Percentiles rank a stretch among this genome's conserved stretches.
phyloP scores from a whole-genome alignment of 2,329 filamentous ascomycete genomes.

The Ceratocystis colombiana region DNA sequence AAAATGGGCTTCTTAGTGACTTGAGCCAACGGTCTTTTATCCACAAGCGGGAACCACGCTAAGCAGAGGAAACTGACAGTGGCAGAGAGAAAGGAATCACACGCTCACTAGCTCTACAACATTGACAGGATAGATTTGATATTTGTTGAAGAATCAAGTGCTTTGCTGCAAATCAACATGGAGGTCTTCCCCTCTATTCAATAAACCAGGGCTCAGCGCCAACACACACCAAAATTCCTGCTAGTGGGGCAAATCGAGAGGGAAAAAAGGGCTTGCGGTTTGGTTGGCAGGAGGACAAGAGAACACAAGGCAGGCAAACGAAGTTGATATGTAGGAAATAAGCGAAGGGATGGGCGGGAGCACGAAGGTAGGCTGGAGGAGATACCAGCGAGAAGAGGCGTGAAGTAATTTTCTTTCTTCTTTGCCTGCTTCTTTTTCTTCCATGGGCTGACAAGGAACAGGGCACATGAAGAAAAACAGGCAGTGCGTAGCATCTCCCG shows the following conservation, averaged over 20 bases:
- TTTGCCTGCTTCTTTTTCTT: constrained; percentile 2
- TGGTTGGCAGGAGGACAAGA: not conserved
- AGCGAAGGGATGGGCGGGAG: not conserved
- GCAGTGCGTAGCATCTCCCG: not conserved
- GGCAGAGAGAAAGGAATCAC: too few species aligned
- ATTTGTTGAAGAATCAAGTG: too few species aligned
- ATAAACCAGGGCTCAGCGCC: too few species aligned
- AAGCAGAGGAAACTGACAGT: not conserved
- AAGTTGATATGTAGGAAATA: constrained; percentile 6
- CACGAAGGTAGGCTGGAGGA: too few species aligned
- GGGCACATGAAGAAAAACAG: not conserved
- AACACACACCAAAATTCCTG: too few species aligned
- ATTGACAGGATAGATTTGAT: not conserved
- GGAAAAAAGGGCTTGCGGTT: not conserved
- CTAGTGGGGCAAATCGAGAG: not conserved
- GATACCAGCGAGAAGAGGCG: too few species aligned
- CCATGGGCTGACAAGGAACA: not conserved
- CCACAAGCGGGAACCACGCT: not conserved
- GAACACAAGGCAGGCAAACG: not conserved
- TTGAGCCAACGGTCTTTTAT: not conserved
- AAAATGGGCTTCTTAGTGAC: too few species aligned
- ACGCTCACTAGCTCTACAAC: not conserved
- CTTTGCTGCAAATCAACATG: too few species aligned
- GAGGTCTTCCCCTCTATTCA: too few species aligned
- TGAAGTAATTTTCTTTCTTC: not conserved